These are phyloP conservation scores for Lobosporangium transversale DNA, from an alignment of 192 early-diverging fungal genomes.

Conservation along the genomic window DNA sequence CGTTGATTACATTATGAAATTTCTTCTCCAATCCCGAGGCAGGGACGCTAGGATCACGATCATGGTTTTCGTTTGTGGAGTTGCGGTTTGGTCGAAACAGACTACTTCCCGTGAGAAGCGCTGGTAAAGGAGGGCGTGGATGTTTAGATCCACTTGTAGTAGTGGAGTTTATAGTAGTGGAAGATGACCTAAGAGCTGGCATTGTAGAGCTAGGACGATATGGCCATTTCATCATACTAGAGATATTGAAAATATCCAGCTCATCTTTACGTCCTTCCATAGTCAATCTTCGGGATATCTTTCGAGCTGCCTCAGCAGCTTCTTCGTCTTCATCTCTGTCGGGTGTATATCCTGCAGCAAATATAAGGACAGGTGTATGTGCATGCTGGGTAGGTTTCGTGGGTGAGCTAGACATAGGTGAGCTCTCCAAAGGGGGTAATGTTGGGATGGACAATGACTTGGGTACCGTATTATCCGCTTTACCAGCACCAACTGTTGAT, in stretches of 20 bases:
- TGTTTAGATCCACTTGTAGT: too few species aligned
- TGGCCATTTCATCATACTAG: constrained; percentile 12
- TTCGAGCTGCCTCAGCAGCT: constrained; percentile 24
- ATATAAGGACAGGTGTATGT: background rate
- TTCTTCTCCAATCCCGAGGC: too few species aligned
- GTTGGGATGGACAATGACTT: constrained; percentile 9
- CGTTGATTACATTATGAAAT: too few species aligned
- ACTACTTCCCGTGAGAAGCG: too few species aligned
- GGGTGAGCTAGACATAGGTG: background rate
- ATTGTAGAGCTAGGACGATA: constrained; percentile 1
- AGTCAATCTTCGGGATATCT: constrained; percentile 28
- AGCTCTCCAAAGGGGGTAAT: too few species aligned
- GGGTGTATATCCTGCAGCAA: background rate
- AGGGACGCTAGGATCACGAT: too few species aligned
- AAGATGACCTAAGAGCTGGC: too few species aligned
- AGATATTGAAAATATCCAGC: constrained; percentile 26
- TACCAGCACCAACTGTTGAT: background rate
- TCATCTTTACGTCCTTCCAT: constrained; percentile 39
- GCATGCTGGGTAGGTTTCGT: background rate
- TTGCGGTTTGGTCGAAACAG: too few species aligned
- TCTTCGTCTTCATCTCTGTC: constrained; percentile 8
- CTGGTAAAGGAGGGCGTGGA: too few species aligned
- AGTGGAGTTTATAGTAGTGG: too few species aligned
- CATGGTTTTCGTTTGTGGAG: too few species aligned
- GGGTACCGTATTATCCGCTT: background rate